Conservation (phyloP, 495 filamentous ascomycete genomes). For the Aspergillus asperescens region DNA sequence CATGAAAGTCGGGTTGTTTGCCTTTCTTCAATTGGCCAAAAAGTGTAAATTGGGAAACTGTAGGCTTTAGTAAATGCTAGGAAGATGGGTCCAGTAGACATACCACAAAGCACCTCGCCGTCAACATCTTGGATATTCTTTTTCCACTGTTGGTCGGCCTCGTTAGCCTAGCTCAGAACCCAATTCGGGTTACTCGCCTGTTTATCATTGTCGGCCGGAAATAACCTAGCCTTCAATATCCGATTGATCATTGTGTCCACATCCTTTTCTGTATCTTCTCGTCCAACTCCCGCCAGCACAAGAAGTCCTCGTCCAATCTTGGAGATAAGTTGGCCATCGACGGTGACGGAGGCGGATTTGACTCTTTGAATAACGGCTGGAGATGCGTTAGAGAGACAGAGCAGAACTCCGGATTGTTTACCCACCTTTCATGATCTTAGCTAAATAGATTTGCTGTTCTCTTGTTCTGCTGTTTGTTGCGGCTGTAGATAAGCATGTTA, state of each 20-base stretch:
- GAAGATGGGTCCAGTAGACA: slow-evolving; percentile 14
- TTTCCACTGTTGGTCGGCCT: slow-evolving; percentile 64
- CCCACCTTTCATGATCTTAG: slow-evolving; percentile 20
- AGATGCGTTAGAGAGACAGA: neutral
- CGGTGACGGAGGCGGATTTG: slow-evolving; percentile 94
- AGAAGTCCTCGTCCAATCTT: slow-evolving; percentile 85
- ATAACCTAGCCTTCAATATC: slow-evolving; percentile 83
- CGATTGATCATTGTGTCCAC: slow-evolving; percentile 76
- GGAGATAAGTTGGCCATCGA: slow-evolving; percentile 86
- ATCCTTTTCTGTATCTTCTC: slow-evolving; percentile 86
- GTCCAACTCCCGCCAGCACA: slow-evolving; percentile 85
- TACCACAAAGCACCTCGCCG: slow-evolving; percentile 89
- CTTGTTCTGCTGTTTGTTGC: neutral
- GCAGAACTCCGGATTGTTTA: neutral
- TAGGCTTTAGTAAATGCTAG: neutral
- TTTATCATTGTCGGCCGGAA: slow-evolving; percentile 60
- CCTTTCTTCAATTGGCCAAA: slow-evolving; percentile 90
- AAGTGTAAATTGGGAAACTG: slow-evolving; percentile 98
- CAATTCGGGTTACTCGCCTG: slow-evolving; percentile 20
- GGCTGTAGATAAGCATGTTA: neutral
- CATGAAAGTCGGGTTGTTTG: slow-evolving; percentile 91
- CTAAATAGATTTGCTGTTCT: neutral
- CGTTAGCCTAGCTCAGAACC: neutral
- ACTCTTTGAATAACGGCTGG: slow-evolving; percentile 91
- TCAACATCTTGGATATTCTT: slow-evolving; percentile 76